phyloP scores from a whole-genome alignment of 805 yeast genomes.

The Barnettozyma populi region DNA sequence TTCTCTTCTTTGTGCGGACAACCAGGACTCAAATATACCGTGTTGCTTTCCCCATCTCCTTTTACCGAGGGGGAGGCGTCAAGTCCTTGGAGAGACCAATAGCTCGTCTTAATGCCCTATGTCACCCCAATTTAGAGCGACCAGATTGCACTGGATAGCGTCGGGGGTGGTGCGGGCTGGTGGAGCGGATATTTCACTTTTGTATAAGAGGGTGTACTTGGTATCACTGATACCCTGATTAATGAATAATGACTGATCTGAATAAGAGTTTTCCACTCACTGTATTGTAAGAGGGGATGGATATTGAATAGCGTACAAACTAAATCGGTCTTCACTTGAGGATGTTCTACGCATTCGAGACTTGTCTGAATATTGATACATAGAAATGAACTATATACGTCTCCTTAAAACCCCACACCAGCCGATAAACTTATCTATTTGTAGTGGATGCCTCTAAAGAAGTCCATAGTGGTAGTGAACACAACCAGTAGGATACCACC shows the following conservation, averaged over 20 bases:
- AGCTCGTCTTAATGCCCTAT: slow-evolving; percentile 66
- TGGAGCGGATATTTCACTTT: slow-evolving; percentile 47
- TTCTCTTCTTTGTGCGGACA: slow-evolving; percentile 52
- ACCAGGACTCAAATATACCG: slow-evolving; percentile 64
- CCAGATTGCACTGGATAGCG: slow-evolving; percentile 32
- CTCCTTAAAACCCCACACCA: background rate
- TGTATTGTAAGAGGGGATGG: no score
- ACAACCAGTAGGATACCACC: slow-evolving; percentile 98
- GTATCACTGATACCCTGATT: background rate
- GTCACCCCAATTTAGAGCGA: slow-evolving; percentile 22
- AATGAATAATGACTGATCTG: background rate
- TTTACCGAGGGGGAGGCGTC: slow-evolving; percentile 49
- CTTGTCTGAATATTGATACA: background rate
- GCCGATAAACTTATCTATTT: slow-evolving; percentile 5
- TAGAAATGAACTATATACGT: background rate
- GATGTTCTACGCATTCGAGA: no score
- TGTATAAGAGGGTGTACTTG: background rate
- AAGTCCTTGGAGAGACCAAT: slow-evolving; percentile 63
- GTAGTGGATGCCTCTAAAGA: slow-evolving; percentile 53
- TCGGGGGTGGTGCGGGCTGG: slow-evolving; percentile 56
- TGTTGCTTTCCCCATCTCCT: slow-evolving; percentile 49
- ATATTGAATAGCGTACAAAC: no score
- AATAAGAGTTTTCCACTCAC: no score
- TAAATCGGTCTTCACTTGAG: no score
- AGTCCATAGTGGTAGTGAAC: slow-evolving; percentile 92